Evolutionary conservation across 305 asterid genomes (phyloP), one percentile per base, ranked within the genome.

Genomic region (Euphrasia arctica): DNA sequence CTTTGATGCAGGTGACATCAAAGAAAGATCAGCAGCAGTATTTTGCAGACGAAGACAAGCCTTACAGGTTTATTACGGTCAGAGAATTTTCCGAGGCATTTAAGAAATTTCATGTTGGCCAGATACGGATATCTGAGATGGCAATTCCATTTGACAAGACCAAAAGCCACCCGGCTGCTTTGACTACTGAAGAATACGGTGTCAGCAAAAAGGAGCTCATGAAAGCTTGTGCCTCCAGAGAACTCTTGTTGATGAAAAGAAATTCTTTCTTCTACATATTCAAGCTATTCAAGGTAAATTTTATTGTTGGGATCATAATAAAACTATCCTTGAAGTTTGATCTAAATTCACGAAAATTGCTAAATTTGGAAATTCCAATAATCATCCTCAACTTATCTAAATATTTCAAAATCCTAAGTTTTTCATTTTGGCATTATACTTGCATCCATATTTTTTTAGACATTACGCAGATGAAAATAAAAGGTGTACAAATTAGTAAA

Each of bases 161-260:
- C 31, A 70, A 72, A 42, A 72, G 80, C 64, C 87, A 84, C 58
- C 87, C 85, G 1, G 85, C 85, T 51, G 80, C 91, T 64, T 68
- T 84, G 73, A 61, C 81, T 2, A 77, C 79, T 27, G 14, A 74
- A 29, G 52, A 42, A 29, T 83, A 77, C 18, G 83, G 91, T 42
- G 77, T 74, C 13, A 71, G 78, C 74, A 80, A 54, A 58, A 74
- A 45, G 56, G 84, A 82, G 27, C 79, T 85, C 5, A 31, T 85
- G 45, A 85, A 77, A 74, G 87, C 84, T 36, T 84, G 89, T n/a
- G 65, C 72, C n/a, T 70, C 79, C 5, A 75, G 89, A 72, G 91
- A 84, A 45, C 45, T 70, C 56, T 63, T 87, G 59, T 63, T 82
- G 25, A 79, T 82, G 80, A 82, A 49, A 72, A 74, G 95, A 62